phyloP scores from a whole-genome alignment of 495 filamentous ascomycete species.

The Apiosordaria backusii region DNA sequence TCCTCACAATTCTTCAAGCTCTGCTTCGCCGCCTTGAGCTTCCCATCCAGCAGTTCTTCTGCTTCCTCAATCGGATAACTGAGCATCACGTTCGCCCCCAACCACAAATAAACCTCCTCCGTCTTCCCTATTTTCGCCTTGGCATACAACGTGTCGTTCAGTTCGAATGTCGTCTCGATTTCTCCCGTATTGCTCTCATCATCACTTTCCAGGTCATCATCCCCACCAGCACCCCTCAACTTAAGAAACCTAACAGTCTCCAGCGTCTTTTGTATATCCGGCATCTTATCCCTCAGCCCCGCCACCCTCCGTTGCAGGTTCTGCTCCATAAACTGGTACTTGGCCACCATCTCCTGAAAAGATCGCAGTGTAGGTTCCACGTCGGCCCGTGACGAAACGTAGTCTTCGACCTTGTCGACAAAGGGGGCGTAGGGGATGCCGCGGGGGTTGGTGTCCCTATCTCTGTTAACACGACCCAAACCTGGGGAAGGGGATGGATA shows the following conservation, averaged over 20 bases:
- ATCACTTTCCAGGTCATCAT: background rate
- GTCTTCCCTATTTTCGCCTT: conserved; percentile 77
- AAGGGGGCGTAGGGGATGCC: conserved; percentile 95
- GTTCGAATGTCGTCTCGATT: conserved; percentile 88
- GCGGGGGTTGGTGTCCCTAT: conserved; percentile 73
- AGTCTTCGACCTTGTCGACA: conserved; percentile 94
- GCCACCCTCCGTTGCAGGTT: conserved; percentile 81
- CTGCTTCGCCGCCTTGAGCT: conserved; percentile 71
- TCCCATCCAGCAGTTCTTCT: conserved; percentile 70
- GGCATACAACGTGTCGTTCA: conserved; percentile 94
- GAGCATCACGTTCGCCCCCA: conserved; percentile 98
- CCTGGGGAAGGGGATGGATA: background rate
- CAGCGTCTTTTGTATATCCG: conserved; percentile 95
- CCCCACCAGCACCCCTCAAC: conserved; percentile 41
- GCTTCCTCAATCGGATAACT: conserved; percentile 89
- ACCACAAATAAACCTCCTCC: conserved; percentile 94
- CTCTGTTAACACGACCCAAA: conserved; percentile 29
- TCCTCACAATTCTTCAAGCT: conserved; percentile 86
- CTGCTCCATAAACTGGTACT: conserved; percentile 99
- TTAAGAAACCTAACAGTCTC: conserved; percentile 86
- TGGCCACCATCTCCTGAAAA: conserved; percentile 99
- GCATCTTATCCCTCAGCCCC: conserved; percentile 89
- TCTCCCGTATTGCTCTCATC: conserved; percentile 51
- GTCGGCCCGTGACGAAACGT: conserved; percentile 78
- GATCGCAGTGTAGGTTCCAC: conserved; percentile 85